Base-by-base conservation (phyloP, 148 eudicot genomes). In the Agrostemma githago region DNA sequence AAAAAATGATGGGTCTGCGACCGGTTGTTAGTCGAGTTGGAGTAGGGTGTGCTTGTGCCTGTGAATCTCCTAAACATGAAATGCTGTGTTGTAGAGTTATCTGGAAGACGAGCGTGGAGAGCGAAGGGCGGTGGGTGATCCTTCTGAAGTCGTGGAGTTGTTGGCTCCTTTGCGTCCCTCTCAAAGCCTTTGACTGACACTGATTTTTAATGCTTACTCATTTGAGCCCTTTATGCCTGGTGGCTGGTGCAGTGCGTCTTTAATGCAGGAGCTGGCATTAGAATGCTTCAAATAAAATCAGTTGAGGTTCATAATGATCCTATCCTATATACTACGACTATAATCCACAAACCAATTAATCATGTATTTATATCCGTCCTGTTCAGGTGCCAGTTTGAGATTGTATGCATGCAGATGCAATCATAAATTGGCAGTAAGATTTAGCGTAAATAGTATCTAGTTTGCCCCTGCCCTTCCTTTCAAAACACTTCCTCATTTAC, bases 101-200 rank as follows among this genome's bases (percentile, higher is more conserved):
- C 37, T 42, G 71, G 19, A 42, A 42, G 71, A 67, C 6, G 71
- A 67, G 37, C 34, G 44, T n/a, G 21, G 43, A 19, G 71, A 67
- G 8, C 46, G 16, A 65, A 65, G n/a, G 46, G 43, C 7, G 68
- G 20, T 6, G 19, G 54, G 11, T 10, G 71, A 67, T n/a, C 44
- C 54, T 17, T 51, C 46, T 6, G 71, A 67, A 42, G 51, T 67
- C 6, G 5, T 54, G 7, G 71, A 67, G 56, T 43, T 67, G 71
- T 67, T 67, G 71, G 8, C 20, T 67, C 71, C 71, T 17, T 67
- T 67, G 71, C 71, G 71, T 67, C 44, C 71, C 8, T n/a, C 71
- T 65, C 68, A 39, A 40, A 65, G 48, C 68, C 7, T 2, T 64
- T 38, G 19, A 67, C 34, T 0, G 34, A 26, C 34, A 26, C 34